These are phyloP conservation scores for Akanthomyces dipterigenus DNA, from an alignment of 2,329 filamentous ascomycete species.

Conservation along the genomic window DNA sequence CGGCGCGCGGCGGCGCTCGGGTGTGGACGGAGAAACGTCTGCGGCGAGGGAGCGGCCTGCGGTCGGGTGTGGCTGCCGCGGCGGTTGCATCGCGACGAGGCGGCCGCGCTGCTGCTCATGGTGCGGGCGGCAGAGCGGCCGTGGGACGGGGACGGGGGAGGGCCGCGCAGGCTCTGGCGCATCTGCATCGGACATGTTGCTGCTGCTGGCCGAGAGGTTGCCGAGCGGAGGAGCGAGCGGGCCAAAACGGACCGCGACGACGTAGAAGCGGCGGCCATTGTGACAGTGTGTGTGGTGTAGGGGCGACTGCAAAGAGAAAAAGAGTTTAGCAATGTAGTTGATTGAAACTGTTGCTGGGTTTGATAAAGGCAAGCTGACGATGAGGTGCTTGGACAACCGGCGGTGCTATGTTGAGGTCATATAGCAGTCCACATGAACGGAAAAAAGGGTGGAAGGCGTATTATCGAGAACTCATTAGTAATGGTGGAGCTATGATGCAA, in stretches of 20 bases:
- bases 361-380: background rate
- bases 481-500: conserved; percentile 25
- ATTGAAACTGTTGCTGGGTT: background rate
- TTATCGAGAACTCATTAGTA: conserved; percentile 23
- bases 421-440: too few species aligned
- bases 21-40: background rate
- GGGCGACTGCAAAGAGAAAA: background rate
- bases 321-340: background rate
- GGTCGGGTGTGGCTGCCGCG: background rate
- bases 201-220: conserved; percentile 8
- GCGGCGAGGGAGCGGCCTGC: background rate
- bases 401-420: background rate
- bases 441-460: conserved; percentile 4
- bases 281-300: background rate
- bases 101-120: background rate
- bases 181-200: conserved; percentile 13
- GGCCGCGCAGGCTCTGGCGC: conserved; percentile 11
- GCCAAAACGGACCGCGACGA: conserved; percentile 6
- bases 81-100: background rate
- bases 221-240: conserved; percentile 11
- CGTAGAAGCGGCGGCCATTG: conserved; percentile 4
- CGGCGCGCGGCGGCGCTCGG: conserved; percentile 31
- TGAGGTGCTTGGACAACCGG: background rate
- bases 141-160: background rate
- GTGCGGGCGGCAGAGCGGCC: background rate